These are phyloP conservation scores for Trametes punicea DNA, from an alignment of 768 basidiomycete genomes.

Conservation along the genomic window DNA sequence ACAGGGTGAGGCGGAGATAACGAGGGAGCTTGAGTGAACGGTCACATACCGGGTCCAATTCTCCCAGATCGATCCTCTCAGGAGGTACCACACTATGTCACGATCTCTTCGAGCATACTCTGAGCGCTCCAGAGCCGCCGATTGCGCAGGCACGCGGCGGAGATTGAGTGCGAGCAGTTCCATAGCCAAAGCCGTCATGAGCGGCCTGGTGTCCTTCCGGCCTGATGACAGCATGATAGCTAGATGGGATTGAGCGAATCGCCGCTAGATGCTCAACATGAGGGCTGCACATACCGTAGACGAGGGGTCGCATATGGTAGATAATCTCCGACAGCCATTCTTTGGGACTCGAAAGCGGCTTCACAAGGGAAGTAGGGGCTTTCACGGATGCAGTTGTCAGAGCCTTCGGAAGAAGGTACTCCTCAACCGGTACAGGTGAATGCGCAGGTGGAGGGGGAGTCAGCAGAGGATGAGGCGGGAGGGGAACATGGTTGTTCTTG, in stretches of 20 bases:
- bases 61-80: constrained; percentile 85
- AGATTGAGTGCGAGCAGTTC: constrained; percentile 74
- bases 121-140: constrained; percentile 60
- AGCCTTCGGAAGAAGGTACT: constrained; percentile 80
- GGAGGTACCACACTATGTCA: constrained; percentile 78
- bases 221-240: constrained; percentile 41
- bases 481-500: constrained; percentile 67
- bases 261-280: background rate
- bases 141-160: constrained; percentile 61
- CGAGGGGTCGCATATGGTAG: constrained; percentile 69
- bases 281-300: constrained; percentile 58
- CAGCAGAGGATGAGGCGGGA: constrained; percentile 64
- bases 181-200: constrained; percentile 61
- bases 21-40: background rate
- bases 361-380: constrained; percentile 64
- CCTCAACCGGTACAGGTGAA: constrained; percentile 63
- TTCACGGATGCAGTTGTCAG: constrained; percentile 70
- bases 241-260: constrained; percentile 12
- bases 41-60: constrained; percentile 60
- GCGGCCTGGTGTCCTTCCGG: constrained; percentile 52
- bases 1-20: background rate
- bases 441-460: constrained; percentile 47
- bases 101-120: constrained; percentile 84
- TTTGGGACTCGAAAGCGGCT: constrained; percentile 53
- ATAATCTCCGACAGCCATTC: constrained; percentile 75